phyloP scores from a whole-genome alignment of 371 early-diverging fungal genomes.

The Rhizopus sp. region DNA sequence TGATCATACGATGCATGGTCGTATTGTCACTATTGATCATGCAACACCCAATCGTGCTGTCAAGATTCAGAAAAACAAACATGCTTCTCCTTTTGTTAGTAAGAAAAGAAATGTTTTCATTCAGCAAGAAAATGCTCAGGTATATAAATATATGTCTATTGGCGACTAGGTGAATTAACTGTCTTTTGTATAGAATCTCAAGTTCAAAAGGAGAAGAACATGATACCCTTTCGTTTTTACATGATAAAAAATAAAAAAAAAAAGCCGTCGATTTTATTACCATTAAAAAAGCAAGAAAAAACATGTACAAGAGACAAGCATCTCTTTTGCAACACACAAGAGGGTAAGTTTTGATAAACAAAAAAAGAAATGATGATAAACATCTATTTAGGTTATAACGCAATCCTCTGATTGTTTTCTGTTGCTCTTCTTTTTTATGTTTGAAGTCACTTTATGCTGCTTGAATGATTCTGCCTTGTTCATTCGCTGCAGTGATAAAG shows the following conservation, averaged over 20 bases:
- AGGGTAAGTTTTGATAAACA: not conserved
- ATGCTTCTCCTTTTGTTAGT: too few species aligned
- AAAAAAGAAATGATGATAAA: not conserved
- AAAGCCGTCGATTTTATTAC: not conserved
- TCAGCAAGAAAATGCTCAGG: too few species aligned
- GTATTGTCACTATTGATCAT: conserved; percentile 10
- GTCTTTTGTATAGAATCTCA: not conserved
- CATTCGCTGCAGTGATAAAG: conserved; percentile 30
- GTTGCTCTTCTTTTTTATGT: conserved; percentile 8
- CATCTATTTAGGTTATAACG: conserved; percentile 16
- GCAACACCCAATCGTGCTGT: not conserved
- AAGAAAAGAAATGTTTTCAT: too few species aligned
- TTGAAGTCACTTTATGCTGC: conserved; percentile 19
- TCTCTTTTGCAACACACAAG: too few species aligned
- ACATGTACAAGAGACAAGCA: not conserved
- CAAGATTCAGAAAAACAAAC: not conserved
- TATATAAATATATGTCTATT: too few species aligned
- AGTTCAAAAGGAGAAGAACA: not conserved
- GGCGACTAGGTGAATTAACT: too few species aligned
- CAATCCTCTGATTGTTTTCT: conserved; percentile 30
- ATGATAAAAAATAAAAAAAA: too few species aligned
- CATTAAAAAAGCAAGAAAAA: not conserved
- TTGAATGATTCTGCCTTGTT: conserved; percentile 14
- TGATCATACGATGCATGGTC: conserved; percentile 1
- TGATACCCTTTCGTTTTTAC: not conserved